Evolutionary conservation across 1,139 yeast species (phyloP), one percentile per base, ranked within the genome.

Genomic region (Suhomyces terraborum): DNA sequence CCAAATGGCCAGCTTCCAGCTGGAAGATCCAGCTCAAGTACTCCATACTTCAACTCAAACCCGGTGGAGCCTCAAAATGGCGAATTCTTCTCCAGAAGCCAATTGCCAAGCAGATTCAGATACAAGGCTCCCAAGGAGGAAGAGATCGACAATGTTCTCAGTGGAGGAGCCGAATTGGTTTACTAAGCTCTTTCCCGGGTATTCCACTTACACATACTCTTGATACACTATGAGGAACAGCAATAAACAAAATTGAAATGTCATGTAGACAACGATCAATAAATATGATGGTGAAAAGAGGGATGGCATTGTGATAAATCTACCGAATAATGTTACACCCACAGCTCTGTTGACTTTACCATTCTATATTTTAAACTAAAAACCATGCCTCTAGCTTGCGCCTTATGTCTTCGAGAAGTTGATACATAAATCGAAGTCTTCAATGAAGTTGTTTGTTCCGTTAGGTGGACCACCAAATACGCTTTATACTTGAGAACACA

Each of bases 61-160:
- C 60, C 75, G 24, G 60, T 71, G 24, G 69, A 73, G 37, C 66
- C 67, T 19, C 66, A 67, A 43, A 69, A 65, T 37, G 82, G 80
- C 35, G 79, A 73, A 59, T 73, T 69, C 50, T 69, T 69, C 43
- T 72, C 89, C 28, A 75, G 93, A 57, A 66, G 79, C 40, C 78
- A 82, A 47, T 75, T 88, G 47, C 88, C 96, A 1, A 50, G 65
- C 44, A 77, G 91, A 60, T 87, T 85, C 69, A 81, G 82, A 64
- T 85, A 82, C 64, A 68, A 70, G 39, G 66, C 73, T 4, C 73
- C 87, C 22, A 79, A 78, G 43, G 86, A 79, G 19, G 50, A 56
- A n/a, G 96, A 88, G 62, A 79, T 84, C 36, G 95, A 84, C 8
- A 75, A 79, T 49, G 79, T 88, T 54, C 74, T 79, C 54, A 73